Base-by-base conservation (phyloP, 2,329 filamentous ascomycete species). In the Xylaria digitata region DNA sequence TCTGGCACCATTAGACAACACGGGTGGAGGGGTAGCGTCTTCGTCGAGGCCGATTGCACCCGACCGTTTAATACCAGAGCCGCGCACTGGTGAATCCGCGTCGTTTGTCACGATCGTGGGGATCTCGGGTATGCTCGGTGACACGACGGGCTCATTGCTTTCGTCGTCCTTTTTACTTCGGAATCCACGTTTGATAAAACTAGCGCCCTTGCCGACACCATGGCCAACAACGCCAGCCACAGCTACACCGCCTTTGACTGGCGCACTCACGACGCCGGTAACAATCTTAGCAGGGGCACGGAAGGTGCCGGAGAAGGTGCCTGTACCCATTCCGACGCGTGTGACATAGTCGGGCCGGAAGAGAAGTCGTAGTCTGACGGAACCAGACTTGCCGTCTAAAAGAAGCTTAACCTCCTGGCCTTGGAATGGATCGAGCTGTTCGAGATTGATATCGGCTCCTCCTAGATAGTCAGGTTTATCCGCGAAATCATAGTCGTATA, bases 401-500 rank as follows among this genome's bases (percentile, higher is more conserved):
- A 86, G 82, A 34, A 96, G 87, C 11, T 84, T 88, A 37, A 93
- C 84, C 77, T 97, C 93, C 73, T 92, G 88, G 11, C 89, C 87
- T 76, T 87, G 87, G 84, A 98, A 97, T 0, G 96, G 96, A 73
- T 97, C 93, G 7, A 99, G 84, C 37, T 89, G 80, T 56, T 91
- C 88, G 17, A 99, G 86, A 73, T 93, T 89, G 75, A 99, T 93
- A 4, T 83, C 81, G 0, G 93, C 85, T 66, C 85, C 86, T 50
- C 96, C 96, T n/a, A 99, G 82, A 77, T 91, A 92, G 79, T 99
- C 96, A 1, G 94, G 93, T 80, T 94, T 95, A 78, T 97, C 94
- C 54, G 93, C 95, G 83, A 98, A 97, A 78, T 99, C 96, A 88
- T 95, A 99, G 77, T 99, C 96, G 78, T 90, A 97, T 2, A 98